Evolutionary conservation across 371 early-diverging fungal species (phyloP), one percentile per base, ranked within the genome.

Genomic region (Lichtheimia corymbifera): DNA sequence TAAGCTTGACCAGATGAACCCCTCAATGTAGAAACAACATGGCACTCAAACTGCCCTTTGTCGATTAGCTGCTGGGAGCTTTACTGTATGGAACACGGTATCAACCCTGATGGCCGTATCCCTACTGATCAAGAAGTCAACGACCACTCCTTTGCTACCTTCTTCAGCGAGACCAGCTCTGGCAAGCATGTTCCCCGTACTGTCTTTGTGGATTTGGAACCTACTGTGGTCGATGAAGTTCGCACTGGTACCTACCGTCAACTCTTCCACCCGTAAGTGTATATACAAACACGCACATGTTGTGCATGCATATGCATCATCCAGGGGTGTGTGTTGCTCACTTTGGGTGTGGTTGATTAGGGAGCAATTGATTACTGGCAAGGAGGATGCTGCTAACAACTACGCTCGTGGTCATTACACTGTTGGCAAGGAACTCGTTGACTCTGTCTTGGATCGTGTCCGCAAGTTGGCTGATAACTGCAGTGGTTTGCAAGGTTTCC

Each of bases 331-430:
- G 54, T 41, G 41, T 18, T 40, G 24, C 41, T 17, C 27, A 17
- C 52, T 28, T 28, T 27, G n/a, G n/a, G 2, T 28, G n/a, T 28
- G 35, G 9, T 22, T 1, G 22, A 4, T 14, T 40, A 22, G 45
- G 55, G 93, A 95, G 73, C 94, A 96, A 86, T 84, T 99, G 71
- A 97, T 99, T 82, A 91, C 92, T 68, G 99, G 99, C 69, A 97
- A 98, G 88, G 98, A 98, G 80, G 99, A 98, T 82, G 99, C 99
- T 35, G 99, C 98, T 71, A 99, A 99, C 90, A 99, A 99, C 92
- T 99, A 98, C 78, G 99, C 99, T 53, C 93, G 98, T 89, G 99
- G 99, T 75, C 98, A 99, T 86, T 99, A 99, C 88, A 99, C 99
- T 59, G 91, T 97, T 66, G 99, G 99, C 66, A 98, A 98, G 88